Evolutionary conservation across 306 rosid genomes (phyloP), one percentile per base, ranked within the genome.

Genomic region (Lotus japonicus): DNA sequence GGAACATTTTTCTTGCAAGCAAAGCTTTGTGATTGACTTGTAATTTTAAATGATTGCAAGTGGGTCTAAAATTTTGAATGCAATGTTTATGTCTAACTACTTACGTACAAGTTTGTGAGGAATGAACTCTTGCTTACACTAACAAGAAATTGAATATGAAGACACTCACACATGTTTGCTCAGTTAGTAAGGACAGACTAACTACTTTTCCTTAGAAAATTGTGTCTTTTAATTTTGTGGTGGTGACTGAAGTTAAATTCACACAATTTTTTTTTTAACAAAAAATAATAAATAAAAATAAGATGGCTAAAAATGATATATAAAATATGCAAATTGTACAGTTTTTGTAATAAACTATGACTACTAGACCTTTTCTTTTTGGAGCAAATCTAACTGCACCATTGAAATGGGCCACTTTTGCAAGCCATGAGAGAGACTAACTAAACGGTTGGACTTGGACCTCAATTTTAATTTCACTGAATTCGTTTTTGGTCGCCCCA

Each of bases 1-100:
- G 31, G 48, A 64, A 38, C 7, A 48, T 39, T 11, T 21, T 17
- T 64, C 78, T 66, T 78, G 11, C 26, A 78, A 78, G 78, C 74
- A 78, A 71, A 42, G 64, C 23, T 78, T 5, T 77, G n/a, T 67
- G 59, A 60, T 10, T 31, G 64, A 21, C 26, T 21, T 21, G 26
- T 21, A 21, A 21, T 21, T 21, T 1, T 21, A 21, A 21, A 21
- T 21, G 26, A 21, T 19, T 35, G 8, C 66, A 55, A 9, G 44
- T 42, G 28, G 7, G 57, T 66, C 53, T 10, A 56, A 66, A 7
- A 23, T 11, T 13, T 42, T 28, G 2, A 21, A 21, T 21, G 26
- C 3, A 1, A 21, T 21, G 26, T 21, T 21, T 21, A 21, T 21
- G 26, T 21, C 26, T 21, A 21, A 41, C 60, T 13, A 12, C 80